Conservation (phyloP, 2,329 filamentous ascomycete species). For the Aschersonia sp. region DNA sequence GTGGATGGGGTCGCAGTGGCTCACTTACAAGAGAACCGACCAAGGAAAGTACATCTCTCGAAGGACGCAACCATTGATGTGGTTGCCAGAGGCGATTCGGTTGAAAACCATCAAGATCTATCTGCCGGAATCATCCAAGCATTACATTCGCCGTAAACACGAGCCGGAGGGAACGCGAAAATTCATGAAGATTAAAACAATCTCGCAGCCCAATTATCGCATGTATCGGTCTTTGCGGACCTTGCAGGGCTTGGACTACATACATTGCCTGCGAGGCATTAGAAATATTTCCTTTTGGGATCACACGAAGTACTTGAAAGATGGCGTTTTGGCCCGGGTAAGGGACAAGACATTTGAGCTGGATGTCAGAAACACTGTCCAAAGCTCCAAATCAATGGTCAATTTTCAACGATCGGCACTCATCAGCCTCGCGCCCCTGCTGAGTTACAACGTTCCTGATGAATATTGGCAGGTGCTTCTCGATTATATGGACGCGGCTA, state of each 20-base stretch:
- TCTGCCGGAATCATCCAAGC: constrained; percentile 19
- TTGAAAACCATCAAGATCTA: constrained; percentile 26
- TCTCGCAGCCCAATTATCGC: constrained; percentile 24
- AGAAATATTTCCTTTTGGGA: constrained; percentile 26
- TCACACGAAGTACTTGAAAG: constrained; percentile 12
- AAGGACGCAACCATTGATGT: constrained; percentile 20
- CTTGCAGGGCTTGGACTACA: constrained; percentile 28
- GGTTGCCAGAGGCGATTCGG: constrained; percentile 19
- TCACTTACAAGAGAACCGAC: constrained; percentile 9
- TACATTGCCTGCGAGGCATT: constrained; percentile 29
- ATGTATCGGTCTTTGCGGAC: constrained; percentile 20
- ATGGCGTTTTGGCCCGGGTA: constrained; percentile 4
- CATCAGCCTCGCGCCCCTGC: constrained; percentile 8
- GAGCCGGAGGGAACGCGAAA: constrained; percentile 14
- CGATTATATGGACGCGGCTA: background rate
- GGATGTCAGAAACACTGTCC: constrained; percentile 12
- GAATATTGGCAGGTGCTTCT: constrained; percentile 4
- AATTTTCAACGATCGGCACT: constrained; percentile 7
- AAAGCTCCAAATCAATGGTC: constrained; percentile 5
- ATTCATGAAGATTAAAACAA: constrained; percentile 15
- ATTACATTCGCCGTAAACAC: constrained; percentile 19
- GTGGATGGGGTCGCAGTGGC: constrained; percentile 21
- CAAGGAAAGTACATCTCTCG: constrained; percentile 17
- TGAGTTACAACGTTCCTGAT: constrained; percentile 1
- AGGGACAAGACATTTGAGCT: constrained; percentile 15